Evolutionary conservation across 495 filamentous ascomycete species (phyloP).

Genomic region (Lasiosphaeria hispida): DNA sequence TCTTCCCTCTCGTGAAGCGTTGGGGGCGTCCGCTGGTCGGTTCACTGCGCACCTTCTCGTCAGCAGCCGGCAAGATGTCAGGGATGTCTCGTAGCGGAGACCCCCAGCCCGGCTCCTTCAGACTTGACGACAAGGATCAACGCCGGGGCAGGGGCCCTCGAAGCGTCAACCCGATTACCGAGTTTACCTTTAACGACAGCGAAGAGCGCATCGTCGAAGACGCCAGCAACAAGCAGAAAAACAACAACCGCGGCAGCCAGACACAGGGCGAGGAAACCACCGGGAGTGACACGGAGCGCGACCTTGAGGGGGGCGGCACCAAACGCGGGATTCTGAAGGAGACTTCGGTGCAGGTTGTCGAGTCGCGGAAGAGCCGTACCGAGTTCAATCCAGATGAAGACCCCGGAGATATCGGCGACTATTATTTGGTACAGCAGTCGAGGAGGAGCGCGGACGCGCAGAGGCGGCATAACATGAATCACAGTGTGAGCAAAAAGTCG

Average conservation of each 20-base stretch:
- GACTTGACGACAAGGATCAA: constrained; percentile 38
- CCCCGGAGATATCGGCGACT: constrained; percentile 19
- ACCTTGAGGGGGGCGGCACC: not conserved
- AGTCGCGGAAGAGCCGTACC: constrained; percentile 9
- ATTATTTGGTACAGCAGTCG: constrained; percentile 23
- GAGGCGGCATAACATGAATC: not conserved
- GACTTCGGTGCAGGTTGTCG: constrained; percentile 22
- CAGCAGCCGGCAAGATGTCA: constrained; percentile 21
- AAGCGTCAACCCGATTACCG: constrained; percentile 46
- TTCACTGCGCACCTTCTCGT: constrained; percentile 29
- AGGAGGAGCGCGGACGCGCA: constrained; percentile 10
- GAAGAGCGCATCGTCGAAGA: constrained; percentile 45
- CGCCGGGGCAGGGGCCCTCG: constrained; percentile 40
- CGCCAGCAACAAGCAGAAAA: constrained; percentile 8
- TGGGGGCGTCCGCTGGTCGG: constrained; percentile 35
- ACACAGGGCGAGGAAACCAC: not conserved
- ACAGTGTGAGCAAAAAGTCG: not conserved
- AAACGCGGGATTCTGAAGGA: constrained; percentile 22
- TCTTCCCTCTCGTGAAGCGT: constrained; percentile 46
- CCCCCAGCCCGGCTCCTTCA: constrained; percentile 19
- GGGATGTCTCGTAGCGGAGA: constrained; percentile 23
- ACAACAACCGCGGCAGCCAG: not conserved
- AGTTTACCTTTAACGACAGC: constrained; percentile 49
- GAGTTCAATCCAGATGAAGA: not conserved
- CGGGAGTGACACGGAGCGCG: constrained; percentile 9